These are phyloP conservation scores for Leccinum rimulosum DNA, from an alignment of 768 basidiomycete species.

Conservation along the genomic window DNA sequence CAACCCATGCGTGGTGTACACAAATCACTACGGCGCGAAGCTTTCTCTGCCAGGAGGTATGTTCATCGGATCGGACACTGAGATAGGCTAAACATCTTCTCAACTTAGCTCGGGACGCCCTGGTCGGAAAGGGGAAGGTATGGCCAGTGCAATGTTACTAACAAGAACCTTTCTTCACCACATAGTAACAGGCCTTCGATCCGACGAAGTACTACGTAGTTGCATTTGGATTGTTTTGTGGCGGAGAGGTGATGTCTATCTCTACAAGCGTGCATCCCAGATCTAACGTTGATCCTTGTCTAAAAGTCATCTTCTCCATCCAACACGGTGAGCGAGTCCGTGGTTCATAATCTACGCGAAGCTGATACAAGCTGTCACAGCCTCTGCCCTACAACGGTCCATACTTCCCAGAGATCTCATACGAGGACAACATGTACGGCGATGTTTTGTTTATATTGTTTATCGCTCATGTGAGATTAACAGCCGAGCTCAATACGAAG, in stretches of 20 bases:
- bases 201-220: conserved; percentile 52
- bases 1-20: conserved; percentile 54
- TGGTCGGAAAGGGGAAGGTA: conserved; percentile 52
- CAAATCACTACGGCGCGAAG: conserved; percentile 54
- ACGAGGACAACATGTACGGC: conserved; percentile 54
- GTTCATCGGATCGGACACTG: conserved; percentile 19
- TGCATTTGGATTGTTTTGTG: conserved; percentile 55
- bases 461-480: neutral
- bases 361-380: conserved; percentile 26
- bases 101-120: conserved; percentile 41
- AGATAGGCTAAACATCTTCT: conserved; percentile 31
- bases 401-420: conserved; percentile 55
- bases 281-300: neutral
- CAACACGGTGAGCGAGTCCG: conserved; percentile 44
- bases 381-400: conserved; percentile 55
- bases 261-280: neutral
- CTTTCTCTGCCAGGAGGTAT: conserved; percentile 42
- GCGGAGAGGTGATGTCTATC: conserved; percentile 50
- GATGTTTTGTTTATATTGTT: neutral
- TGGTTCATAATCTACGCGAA: neutral
- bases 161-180: neutral
- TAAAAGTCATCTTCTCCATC: conserved; percentile 56
- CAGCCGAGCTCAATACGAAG: conserved; percentile 54
- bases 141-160: neutral
- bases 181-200: conserved; percentile 41